Percentiles rank a stretch among this genome's conserved stretches.
Conservation (phyloP, 1,139 yeast genomes). For the Yarrowia galli region DNA sequence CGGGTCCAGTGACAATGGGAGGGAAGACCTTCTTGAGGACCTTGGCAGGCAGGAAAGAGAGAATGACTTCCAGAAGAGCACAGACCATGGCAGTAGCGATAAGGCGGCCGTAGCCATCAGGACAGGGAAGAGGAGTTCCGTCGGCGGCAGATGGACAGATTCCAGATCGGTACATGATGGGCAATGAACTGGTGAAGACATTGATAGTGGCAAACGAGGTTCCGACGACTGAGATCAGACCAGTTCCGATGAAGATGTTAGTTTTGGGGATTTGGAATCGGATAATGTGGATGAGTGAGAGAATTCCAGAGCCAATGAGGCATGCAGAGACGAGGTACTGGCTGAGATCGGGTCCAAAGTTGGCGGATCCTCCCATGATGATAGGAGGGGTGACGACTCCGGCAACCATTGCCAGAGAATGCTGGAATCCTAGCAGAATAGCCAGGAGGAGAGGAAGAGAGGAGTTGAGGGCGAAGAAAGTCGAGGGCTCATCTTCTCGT, state of each 20-base stretch:
- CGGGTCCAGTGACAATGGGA: slow-evolving; percentile 91
- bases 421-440: slow-evolving; percentile 81
- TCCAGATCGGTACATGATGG: slow-evolving; percentile 79
- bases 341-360: slow-evolving; percentile 58
- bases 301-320: slow-evolving; percentile 74
- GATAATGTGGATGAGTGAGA: slow-evolving; percentile 79
- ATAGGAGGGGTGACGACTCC: slow-evolving; percentile 90
- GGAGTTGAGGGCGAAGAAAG: slow-evolving; percentile 79
- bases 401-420: slow-evolving; percentile 86
- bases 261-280: slow-evolving; percentile 77
- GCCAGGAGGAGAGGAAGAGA: slow-evolving; percentile 83
- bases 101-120: slow-evolving; percentile 85
- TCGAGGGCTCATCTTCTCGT: slow-evolving; percentile 57
- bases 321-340: slow-evolving; percentile 82
- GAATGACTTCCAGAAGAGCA: slow-evolving; percentile 71
- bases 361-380: slow-evolving; percentile 66
- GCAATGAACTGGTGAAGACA: slow-evolving; percentile 75
- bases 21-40: slow-evolving; percentile 78
- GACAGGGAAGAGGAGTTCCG: slow-evolving; percentile 73
- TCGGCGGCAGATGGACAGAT: slow-evolving; percentile 62
- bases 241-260: slow-evolving; percentile 82
- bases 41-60: slow-evolving; percentile 79
- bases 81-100: slow-evolving; percentile 81
- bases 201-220: slow-evolving; percentile 88
- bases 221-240: slow-evolving; percentile 86